Conservation (phyloP, 2,329 filamentous ascomycete genomes). For the Ciborinia camelliae region DNA sequence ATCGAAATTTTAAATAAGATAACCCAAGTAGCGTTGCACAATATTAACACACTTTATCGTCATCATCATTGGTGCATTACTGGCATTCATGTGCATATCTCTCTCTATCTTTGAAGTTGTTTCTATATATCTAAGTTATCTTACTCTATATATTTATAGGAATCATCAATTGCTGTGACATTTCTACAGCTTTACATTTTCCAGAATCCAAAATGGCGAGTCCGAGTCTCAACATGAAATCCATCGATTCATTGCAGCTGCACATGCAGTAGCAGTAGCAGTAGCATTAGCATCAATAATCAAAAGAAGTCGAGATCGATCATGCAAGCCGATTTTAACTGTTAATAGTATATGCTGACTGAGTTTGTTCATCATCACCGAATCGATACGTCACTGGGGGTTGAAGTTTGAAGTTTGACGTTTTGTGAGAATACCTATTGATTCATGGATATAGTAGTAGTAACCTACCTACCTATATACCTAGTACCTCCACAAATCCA, state of each 20-base stretch:
- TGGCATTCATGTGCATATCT: neutral
- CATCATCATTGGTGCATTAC: neutral
- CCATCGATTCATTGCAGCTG: conserved; percentile 38
- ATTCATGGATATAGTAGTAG: too few species aligned
- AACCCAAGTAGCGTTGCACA: neutral
- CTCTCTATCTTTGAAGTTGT: neutral
- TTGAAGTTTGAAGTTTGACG: too few species aligned
- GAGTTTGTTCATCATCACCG: too few species aligned
- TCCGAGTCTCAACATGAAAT: conserved; percentile 48
- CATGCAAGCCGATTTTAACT: too few species aligned
- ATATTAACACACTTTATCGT: conserved; percentile 11
- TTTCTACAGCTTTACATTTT: neutral
- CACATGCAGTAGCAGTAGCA: conserved; percentile 40
- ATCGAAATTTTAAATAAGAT: too few species aligned
- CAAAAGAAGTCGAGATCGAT: conserved; percentile 44
- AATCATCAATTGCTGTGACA: neutral
- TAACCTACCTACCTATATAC: too few species aligned
- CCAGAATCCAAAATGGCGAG: conserved; percentile 24
- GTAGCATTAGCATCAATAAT: too few species aligned
- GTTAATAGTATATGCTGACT: too few species aligned
- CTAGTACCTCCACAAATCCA: too few species aligned
- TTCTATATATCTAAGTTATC: too few species aligned
- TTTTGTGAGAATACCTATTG: too few species aligned
- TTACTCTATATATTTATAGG: neutral
- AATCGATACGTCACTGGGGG: too few species aligned